Percentiles rank a stretch among this genome's conserved stretches.
phyloP scores from a whole-genome alignment of 805 yeast species.

The Maudiozyma serrabonitensis region DNA sequence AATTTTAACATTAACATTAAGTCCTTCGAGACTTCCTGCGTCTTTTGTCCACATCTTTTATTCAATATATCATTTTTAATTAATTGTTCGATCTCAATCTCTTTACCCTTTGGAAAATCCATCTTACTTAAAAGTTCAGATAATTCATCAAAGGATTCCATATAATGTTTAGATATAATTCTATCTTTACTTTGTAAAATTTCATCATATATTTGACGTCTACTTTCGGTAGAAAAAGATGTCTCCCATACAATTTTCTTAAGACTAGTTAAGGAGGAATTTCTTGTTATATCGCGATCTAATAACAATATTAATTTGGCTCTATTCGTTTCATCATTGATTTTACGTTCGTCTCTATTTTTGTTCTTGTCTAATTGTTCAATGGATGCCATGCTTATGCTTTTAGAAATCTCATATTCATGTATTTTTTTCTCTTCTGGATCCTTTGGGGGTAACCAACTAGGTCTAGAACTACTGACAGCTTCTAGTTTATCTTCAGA shows the following conservation, averaged over 20 bases:
- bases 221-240: constrained; percentile 15
- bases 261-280: constrained; percentile 18
- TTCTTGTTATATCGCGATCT: constrained; percentile 27
- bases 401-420: constrained; percentile 42
- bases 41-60: constrained; percentile 9
- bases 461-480: constrained; percentile 56
- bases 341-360: constrained; percentile 18
- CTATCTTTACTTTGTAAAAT: constrained; percentile 18
- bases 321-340: constrained; percentile 21
- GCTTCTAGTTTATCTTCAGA: constrained; percentile 50
- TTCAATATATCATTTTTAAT: constrained; percentile 12
- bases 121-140: constrained; percentile 23
- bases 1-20: constrained; percentile 26
- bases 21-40: constrained; percentile 11
- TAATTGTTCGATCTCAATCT: constrained; percentile 21
- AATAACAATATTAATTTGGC: constrained; percentile 19
- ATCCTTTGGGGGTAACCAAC: constrained; percentile 62
- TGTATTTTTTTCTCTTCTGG: constrained; percentile 44
- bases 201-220: constrained; percentile 16
- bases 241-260: constrained; percentile 28
- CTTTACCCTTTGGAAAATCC: constrained; percentile 26
- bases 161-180: constrained; percentile 17
- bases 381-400: constrained; percentile 27
- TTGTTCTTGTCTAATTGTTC: constrained; percentile 26
- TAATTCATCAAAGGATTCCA: constrained; percentile 34